phyloP scores from a whole-genome alignment of 225 moss, liverwort and hornwort genomes.

The Rhytidiadelphus loreus region DNA sequence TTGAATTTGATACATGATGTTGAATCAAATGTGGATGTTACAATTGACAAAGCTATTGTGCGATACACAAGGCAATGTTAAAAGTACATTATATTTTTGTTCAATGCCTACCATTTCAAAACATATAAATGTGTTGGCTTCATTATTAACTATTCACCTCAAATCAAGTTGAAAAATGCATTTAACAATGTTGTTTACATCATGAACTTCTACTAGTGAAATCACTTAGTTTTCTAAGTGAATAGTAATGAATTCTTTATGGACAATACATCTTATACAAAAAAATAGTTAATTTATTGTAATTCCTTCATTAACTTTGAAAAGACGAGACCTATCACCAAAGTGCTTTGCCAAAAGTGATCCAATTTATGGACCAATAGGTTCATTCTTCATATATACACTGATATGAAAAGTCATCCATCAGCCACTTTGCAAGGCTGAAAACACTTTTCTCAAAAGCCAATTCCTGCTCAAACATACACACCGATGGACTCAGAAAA shows the following conservation, averaged over 20 bases:
- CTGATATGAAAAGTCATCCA: not conserved
- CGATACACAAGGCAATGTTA: not conserved
- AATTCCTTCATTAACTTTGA: not conserved
- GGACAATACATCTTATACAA: not conserved
- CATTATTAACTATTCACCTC: not conserved
- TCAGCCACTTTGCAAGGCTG: rapidly evolving
- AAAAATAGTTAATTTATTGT: not conserved
- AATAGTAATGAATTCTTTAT: not conserved
- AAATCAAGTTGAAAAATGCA: not conserved
- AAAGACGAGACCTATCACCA: rapidly evolving
- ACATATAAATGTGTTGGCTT: not conserved
- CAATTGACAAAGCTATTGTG: not conserved
- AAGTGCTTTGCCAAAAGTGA: not conserved
- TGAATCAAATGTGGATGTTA: not conserved
- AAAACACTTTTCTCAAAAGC: too few relatives aligned
- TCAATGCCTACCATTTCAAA: not conserved
- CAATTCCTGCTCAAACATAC: too few relatives aligned
- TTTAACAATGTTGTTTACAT: too few relatives aligned
- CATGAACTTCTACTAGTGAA: not conserved
- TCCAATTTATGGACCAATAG: not conserved
- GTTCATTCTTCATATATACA: not conserved
- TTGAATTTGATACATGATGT: not conserved
- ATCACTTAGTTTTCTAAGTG: not conserved
- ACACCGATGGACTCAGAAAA: too few relatives aligned
- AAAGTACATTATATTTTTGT: not conserved